Percentiles rank a stretch among this genome's conserved stretches.
Conservation (phyloP, 352 stramenopile genomes). For the Achlya hypogyna region DNA sequence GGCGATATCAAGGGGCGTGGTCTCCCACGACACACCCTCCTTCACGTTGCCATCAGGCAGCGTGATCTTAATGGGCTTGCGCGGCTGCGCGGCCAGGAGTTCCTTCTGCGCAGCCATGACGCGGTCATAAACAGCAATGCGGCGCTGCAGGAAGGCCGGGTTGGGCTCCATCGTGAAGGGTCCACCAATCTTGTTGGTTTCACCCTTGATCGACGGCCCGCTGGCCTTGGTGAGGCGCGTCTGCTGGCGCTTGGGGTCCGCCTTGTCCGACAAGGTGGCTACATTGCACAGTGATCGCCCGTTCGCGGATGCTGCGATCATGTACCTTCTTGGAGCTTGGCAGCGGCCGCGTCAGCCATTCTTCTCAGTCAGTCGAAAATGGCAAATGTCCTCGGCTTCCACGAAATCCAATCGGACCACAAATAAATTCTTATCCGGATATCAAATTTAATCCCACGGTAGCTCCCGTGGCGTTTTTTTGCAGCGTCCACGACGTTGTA, state of each 20-base stretch:
- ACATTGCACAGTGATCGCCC: not conserved
- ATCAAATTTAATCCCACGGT: not conserved
- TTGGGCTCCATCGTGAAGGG: conserved; percentile 71
- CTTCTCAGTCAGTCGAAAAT: conserved; percentile 5
- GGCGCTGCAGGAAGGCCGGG: conserved; percentile 71
- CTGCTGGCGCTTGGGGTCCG: conserved; percentile 38
- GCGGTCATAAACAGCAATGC: conserved; percentile 81
- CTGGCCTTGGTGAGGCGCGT: conserved; percentile 72
- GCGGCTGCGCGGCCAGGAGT: conserved; percentile 70
- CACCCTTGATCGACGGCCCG: conserved; percentile 47
- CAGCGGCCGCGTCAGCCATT: conserved; percentile 13
- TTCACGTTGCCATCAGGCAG: conserved; percentile 94
- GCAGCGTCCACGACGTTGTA: not conserved
- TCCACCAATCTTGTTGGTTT: conserved; percentile 68
- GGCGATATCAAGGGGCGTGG: conserved; percentile 95
- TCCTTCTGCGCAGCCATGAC: conserved; percentile 62
- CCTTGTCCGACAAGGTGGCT: conserved; percentile 15
- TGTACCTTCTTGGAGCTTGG: conserved; percentile 17
- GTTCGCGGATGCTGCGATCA: not conserved
- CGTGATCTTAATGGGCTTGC: conserved; percentile 91
- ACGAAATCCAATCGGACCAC: not conserved
- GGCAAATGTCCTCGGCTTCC: not conserved
- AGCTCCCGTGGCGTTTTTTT: not conserved
- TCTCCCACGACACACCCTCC: conserved; percentile 88
- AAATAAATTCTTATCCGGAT: conserved; percentile 1